These are phyloP conservation scores for Jackrogersella minutella DNA, from an alignment of 495 filamentous ascomycete genomes.

Conservation along the genomic window DNA sequence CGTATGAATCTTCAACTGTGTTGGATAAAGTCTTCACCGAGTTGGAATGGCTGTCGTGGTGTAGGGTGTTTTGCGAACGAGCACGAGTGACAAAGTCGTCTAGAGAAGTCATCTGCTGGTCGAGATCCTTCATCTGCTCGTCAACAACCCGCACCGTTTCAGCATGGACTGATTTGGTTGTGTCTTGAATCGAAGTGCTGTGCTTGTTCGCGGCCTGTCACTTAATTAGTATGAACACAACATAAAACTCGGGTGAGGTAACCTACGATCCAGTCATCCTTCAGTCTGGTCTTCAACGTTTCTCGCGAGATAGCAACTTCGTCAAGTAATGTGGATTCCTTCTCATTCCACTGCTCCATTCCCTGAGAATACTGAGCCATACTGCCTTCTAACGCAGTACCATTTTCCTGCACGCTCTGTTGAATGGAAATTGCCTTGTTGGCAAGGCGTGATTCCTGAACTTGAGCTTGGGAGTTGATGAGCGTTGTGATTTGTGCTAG, in stretches of 20 bases:
- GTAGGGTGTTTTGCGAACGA: constrained; percentile 77
- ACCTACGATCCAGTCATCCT: constrained; percentile 86
- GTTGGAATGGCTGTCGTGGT: constrained; percentile 69
- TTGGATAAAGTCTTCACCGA: constrained; percentile 68
- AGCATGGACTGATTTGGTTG: constrained; percentile 88
- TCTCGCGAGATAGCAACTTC: constrained; percentile 76
- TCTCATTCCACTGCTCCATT: constrained; percentile 78
- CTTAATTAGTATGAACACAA: constrained; percentile 39
- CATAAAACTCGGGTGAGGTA: not conserved
- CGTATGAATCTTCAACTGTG: constrained; percentile 74
- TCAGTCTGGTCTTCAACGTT: constrained; percentile 77
- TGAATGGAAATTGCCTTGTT: constrained; percentile 67
- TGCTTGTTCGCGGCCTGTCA: constrained; percentile 76
- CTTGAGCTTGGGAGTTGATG: constrained; percentile 75
- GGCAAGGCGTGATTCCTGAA: constrained; percentile 75
- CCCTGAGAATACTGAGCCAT: constrained; percentile 70
- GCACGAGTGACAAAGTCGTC: constrained; percentile 91
- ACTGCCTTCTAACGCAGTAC: constrained; percentile 67
- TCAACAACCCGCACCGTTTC: constrained; percentile 91
- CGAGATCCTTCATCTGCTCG: constrained; percentile 85
- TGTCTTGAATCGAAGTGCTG: constrained; percentile 77
- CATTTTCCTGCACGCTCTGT: constrained; percentile 67
- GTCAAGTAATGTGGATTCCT: constrained; percentile 72
- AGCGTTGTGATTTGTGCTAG: constrained; percentile 78
- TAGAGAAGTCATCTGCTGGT: constrained; percentile 83